phyloP scores from a whole-genome alignment of 2,329 filamentous ascomycete species.

The Byssochlamys sp. region DNA sequence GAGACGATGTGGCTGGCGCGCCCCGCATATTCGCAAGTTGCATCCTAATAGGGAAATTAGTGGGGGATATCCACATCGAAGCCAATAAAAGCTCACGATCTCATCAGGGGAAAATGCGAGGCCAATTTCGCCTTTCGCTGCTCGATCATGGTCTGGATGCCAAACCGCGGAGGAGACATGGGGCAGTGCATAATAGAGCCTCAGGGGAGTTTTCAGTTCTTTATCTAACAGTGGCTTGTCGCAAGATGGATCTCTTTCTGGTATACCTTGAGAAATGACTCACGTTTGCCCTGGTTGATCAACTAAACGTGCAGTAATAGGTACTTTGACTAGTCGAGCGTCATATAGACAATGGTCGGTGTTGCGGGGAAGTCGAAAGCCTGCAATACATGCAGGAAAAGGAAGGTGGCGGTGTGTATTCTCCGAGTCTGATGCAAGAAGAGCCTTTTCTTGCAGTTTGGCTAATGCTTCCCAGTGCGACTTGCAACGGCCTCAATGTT shows the following conservation, averaged over 20 bases:
- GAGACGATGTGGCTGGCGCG: background rate
- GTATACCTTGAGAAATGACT: background rate
- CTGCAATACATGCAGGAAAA: constrained; percentile 1
- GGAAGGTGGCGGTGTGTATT: background rate
- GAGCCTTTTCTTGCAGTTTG: no score
- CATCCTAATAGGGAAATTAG: constrained; percentile 2
- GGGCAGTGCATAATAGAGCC: background rate
- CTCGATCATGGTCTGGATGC: background rate
- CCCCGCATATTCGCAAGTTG: constrained; percentile 3
- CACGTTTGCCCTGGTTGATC: background rate
- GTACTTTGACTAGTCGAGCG: no score
- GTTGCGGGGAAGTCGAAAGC: constrained; percentile 1
- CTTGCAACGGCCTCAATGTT: background rate
- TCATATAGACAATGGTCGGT: background rate
- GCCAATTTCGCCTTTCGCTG: background rate
- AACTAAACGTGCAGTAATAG: background rate
- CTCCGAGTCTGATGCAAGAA: no score
- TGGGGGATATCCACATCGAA: background rate
- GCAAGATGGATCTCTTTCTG: background rate
- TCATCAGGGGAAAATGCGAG: background rate
- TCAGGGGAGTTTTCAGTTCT: background rate
- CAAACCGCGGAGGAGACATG: background rate
- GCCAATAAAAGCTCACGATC: background rate
- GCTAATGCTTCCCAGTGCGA: background rate
- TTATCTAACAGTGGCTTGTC: background rate